Evolutionary conservation across 2,329 filamentous ascomycete genomes (phyloP), one percentile per base, ranked within the genome.

Genomic region (Cryphonectria radicalis): DNA sequence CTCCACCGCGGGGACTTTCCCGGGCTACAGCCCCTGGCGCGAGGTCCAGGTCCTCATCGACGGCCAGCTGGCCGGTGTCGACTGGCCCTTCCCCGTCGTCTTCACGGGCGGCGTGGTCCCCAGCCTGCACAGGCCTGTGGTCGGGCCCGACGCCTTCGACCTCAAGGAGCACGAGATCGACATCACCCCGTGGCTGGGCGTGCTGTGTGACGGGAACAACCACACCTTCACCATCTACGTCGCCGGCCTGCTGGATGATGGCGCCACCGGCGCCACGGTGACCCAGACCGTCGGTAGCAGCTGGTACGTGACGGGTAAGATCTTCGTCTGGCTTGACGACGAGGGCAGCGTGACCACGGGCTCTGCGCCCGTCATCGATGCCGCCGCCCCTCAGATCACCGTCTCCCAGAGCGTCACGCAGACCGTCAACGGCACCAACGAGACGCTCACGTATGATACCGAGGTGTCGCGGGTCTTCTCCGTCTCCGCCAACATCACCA

Each of bases 101-200:
- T 95, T 95, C 76, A 95, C 93, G 0, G 93, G 94, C 3, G 93
- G 93, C 1, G 85, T 97, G 7, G 90, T 92, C 0, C 93, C 93
- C 5, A 89, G 89, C 0, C 86, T 96, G 55, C 94, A 94, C 87
- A 85, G 92, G 8, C 93, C 93, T 0, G 86, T 96, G 68, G 93
- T 93, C 3, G 93, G 93, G 0, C 89, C 92, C 28, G 90, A 96
- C 76, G 89, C 92, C 0, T 96, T 94, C 78, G 93, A 96, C 77
- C 83, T 97, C 35, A 84, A 88, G 62, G 93, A 96, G 78, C 90
- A 93, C 74, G 92, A 96, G 78, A 93, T 97, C 73, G 93, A 97
- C 77, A 90, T 97, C 64, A 91, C 92, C 1, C 90, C 93, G 0
- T 96, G 91, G 84, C 82, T 96, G 3, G 89, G 91, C 0, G 71